Percentiles rank a stretch among this genome's conserved stretches.
Evolutionary conservation across 2,329 filamentous ascomycete genomes (phyloP).

Genomic region (Pseudogymnoascus sp.): DNA sequence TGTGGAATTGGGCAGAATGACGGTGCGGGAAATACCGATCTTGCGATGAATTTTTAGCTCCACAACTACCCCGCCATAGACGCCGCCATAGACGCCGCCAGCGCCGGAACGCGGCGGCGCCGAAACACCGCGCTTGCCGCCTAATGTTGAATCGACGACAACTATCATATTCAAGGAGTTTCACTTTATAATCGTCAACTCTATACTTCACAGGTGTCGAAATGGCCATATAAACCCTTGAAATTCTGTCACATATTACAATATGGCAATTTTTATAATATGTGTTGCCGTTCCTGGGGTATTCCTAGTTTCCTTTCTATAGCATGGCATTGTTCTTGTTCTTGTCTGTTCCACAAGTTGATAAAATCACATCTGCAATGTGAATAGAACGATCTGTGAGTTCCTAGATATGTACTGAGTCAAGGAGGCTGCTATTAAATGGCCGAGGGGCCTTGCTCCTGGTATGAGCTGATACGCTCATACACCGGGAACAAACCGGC

Average conservation of each 20-base stretch:
- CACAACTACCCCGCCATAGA: neutral
- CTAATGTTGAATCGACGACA: neutral
- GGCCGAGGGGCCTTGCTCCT: neutral
- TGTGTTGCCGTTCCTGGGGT: neutral
- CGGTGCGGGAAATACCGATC: conserved; percentile 4
- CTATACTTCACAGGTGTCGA: neutral
- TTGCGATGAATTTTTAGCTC: conserved; percentile 2
- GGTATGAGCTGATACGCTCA: neutral
- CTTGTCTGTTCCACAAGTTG: neutral
- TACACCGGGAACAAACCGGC: neutral
- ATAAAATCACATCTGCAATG: neutral
- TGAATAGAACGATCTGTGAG: neutral
- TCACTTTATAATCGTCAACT: neutral
- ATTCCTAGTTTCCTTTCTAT: neutral
- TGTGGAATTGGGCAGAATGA: neutral
- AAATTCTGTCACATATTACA: neutral
- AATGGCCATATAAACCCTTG: neutral
- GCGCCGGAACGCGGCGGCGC: too few species aligned
- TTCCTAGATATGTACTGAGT: neutral
- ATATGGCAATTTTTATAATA: neutral
- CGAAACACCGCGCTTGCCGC: neutral
- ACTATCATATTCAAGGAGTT: neutral
- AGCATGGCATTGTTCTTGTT: neutral
- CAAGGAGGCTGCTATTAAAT: neutral
- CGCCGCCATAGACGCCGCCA: neutral